Base-by-base conservation (phyloP, 768 basidiomycete genomes). In the Termitomyces eurrhizus region DNA sequence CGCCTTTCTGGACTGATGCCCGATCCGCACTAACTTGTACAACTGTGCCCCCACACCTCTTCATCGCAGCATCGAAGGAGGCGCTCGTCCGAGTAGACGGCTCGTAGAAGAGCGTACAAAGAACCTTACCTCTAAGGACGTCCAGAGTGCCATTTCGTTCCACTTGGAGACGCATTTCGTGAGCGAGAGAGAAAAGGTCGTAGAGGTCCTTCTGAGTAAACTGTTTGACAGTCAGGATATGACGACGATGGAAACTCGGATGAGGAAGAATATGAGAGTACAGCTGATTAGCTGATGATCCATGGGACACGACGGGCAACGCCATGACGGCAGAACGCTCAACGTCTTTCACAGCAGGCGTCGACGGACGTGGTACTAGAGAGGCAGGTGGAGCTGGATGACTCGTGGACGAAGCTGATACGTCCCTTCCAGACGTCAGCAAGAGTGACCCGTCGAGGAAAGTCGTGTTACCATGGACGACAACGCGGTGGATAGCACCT, bases 21-120 rank as follows among this genome's bases (percentile, higher is more conserved):
- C 82, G 80, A 56, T 93, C 92, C 2, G 84, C 84, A 45, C 83
- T 83, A 58, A 98, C 83, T 58, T 89, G 83, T n/a, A 97, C 88
- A 42, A 98, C 96, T 68, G 95, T 87, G 21, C 97, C 97, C 32
- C 97, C 97, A 68, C 94, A 94, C 53, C 97, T 86, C 73, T 97
- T 96, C 97, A 98, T 99, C 12, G 97, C 97, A 2, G 96, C 90
- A 70, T 99, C 96, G 68, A 99, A 99, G 9, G 96, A 98, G 4
- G 90, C 83, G 63, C 92, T 94, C 3, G 97, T 99, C 37, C 97
- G 83, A 3, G 97, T 99, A 3, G 95, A 97, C 1, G 96, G 92
- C 72, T 99, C 97, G 72, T 94, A 99, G 81, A 99, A 99, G 41
- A 95, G 72, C 24, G 88, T 95, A 70, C 90, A 93, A 7, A 99